Conservation (phyloP, 306 rosid genomes). For the Rubus idaeus region DNA sequence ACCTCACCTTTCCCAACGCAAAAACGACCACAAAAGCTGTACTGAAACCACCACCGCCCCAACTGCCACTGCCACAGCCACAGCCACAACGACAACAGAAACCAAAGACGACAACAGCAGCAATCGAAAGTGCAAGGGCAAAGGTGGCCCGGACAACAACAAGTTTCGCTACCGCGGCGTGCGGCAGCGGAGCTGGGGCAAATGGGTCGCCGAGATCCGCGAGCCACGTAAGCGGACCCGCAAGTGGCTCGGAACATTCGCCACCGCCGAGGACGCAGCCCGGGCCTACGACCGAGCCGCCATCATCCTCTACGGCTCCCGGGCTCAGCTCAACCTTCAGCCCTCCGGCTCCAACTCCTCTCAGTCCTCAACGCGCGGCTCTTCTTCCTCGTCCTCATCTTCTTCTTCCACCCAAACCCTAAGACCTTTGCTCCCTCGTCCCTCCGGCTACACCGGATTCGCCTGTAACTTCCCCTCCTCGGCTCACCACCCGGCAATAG, state of each 20-base stretch:
- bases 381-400: conserved; percentile 33
- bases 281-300: conserved; percentile 96
- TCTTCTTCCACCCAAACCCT: conserved; percentile 61
- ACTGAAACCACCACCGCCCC: conserved; percentile 31
- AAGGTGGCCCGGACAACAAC: conserved; percentile 95
- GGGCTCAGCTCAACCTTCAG: conserved; percentile 87
- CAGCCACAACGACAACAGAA: neutral
- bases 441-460: conserved; percentile 36
- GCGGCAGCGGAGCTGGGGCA: conserved; percentile 95
- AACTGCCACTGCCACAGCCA: conserved; percentile 29
- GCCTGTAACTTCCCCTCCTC: conserved; percentile 26
- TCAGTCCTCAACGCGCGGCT: conserved; percentile 24
- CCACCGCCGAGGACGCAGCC: conserved; percentile 97
- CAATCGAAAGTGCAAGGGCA: conserved; percentile 53
- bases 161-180: conserved; percentile 91
- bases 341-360: conserved; percentile 45
- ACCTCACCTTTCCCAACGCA: conserved; percentile 35
- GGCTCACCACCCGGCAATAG: conserved; percentile 11
- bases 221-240: conserved; percentile 88
- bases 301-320: conserved; percentile 70
- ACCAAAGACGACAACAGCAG: neutral
- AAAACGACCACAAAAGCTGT: conserved; percentile 16
- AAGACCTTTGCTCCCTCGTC: conserved; percentile 77
- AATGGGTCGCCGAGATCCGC: conserved; percentile 99
- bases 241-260: conserved; percentile 92